A percentile compares a stretch with the other conserved stretches of the same genome.
Conservation (phyloP, 768 basidiomycete genomes). For the Psilocybe azurescens region DNA sequence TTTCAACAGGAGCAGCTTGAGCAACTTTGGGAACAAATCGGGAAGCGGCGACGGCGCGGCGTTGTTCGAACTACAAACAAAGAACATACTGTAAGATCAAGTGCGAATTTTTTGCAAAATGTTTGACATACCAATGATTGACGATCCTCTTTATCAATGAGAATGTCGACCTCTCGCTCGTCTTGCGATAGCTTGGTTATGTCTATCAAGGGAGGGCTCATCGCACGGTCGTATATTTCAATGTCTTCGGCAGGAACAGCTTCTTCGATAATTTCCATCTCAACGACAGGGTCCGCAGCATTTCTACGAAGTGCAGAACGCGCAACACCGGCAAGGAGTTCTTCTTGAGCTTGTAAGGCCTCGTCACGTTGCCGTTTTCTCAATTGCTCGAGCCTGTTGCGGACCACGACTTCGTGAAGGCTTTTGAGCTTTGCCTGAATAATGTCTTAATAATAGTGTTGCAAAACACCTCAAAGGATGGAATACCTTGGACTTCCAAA, state of each 20-base stretch:
- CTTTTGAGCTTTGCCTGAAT: slow-evolving; percentile 85
- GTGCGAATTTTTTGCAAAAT: neutral
- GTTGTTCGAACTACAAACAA: slow-evolving; percentile 68
- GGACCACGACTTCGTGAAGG: slow-evolving; percentile 95
- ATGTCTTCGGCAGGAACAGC: slow-evolving; percentile 58
- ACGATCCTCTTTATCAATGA: slow-evolving; percentile 70
- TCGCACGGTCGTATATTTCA: slow-evolving; percentile 82
- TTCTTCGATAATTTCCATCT: slow-evolving; percentile 36
- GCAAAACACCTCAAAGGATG: neutral
- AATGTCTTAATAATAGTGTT: slow-evolving; percentile 9
- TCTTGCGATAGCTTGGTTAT: slow-evolving; percentile 73
- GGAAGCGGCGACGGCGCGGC: slow-evolving; percentile 82
- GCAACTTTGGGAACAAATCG: slow-evolving; percentile 84
- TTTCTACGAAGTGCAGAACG: slow-evolving; percentile 53
- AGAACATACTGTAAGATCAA: slow-evolving; percentile 3
- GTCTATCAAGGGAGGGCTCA: slow-evolving; percentile 84
- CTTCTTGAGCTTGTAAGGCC: slow-evolving; percentile 92
- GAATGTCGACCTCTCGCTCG: slow-evolving; percentile 81
- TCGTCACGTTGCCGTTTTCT: slow-evolving; percentile 96
- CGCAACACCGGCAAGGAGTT: slow-evolving; percentile 81
- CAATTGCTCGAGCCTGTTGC: slow-evolving; percentile 94
- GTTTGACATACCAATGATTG: slow-evolving; percentile 60
- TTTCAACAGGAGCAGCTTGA: slow-evolving; percentile 62
- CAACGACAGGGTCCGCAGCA: slow-evolving; percentile 39
- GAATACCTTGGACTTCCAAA: slow-evolving; percentile 96